phyloP scores from a whole-genome alignment of 192 early-diverging fungal species.

The Backusella westeae region DNA sequence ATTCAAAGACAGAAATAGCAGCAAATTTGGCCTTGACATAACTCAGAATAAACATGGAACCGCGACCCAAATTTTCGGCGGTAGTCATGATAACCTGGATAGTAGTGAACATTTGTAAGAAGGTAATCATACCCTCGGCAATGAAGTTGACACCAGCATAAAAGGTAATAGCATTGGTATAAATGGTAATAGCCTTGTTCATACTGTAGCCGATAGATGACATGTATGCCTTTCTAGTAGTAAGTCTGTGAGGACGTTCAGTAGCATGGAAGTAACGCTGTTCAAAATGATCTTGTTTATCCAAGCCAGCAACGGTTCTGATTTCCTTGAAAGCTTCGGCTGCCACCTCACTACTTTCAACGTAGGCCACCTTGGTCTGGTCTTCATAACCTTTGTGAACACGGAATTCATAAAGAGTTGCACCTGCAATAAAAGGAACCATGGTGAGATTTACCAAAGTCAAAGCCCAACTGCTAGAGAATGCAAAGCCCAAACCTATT shows the following conservation, averaged over 20 bases:
- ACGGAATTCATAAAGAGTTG: constrained; percentile 48
- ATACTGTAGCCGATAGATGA: constrained; percentile 71
- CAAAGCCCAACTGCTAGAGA: constrained; percentile 75
- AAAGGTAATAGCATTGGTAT: constrained; percentile 71
- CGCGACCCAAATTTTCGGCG: constrained; percentile 54
- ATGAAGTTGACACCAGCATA: constrained; percentile 56
- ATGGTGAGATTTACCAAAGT: constrained; percentile 69
- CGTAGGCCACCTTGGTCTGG: constrained; percentile 70
- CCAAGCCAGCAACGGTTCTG: constrained; percentile 81
- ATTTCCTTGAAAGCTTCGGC: constrained; percentile 81
- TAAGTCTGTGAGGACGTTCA: constrained; percentile 64
- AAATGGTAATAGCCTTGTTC: constrained; percentile 65
- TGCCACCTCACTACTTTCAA: constrained; percentile 74
- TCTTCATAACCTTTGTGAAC: constrained; percentile 55
- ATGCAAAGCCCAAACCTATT: constrained; percentile 52
- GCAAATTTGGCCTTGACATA: constrained; percentile 78
- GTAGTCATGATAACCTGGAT: constrained; percentile 23
- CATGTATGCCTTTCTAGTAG: constrained; percentile 58
- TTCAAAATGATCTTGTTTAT: constrained; percentile 69
- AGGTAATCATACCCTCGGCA: constrained; percentile 14
- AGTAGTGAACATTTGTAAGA: constrained; percentile 19
- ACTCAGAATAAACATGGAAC: constrained; percentile 67
- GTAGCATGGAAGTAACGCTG: constrained; percentile 59
- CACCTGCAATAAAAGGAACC: constrained; percentile 56
- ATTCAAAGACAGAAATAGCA: constrained; percentile 64